Evolutionary conservation across 768 basidiomycete species (phyloP), one percentile per base, ranked within the genome.

Genomic region (Lentinula edodes): DNA sequence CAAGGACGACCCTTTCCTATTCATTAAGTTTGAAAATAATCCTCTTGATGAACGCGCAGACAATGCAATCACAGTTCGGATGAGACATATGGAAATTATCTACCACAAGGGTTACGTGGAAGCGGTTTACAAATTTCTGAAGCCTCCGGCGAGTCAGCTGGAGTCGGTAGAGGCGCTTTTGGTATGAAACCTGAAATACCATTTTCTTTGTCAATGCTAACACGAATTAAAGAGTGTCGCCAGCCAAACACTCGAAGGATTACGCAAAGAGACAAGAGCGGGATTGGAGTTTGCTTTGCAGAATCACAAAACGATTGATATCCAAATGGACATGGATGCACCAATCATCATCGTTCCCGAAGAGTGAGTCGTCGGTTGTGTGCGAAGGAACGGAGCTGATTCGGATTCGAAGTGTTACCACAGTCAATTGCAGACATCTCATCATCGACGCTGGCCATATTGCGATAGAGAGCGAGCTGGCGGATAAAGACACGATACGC

Each of bases 261-360:
- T 99, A 28, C 82, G 95, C 61, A 94, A 94, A 69, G 95, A 98
- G 70, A 98, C 97, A 6, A 78, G 97, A 58, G 92, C 93, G 0
- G 94, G 97, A 15, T 78, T 99, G 58, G 96, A 98, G 76, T 90
- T 90, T 74, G 96, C 96, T 0, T 74, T 99, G 52, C 88, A 95
- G 72, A 87, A 85, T 15, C 95, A 97, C 79, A 96, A 94, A 79
- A 98, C 97, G 1, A 79, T 98, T 48, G 95, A 98, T 71, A 79
- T 99, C n/a, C 91, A 93, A 65, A 85, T 99, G 76, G 95, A 99
- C 68, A 83, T 99, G 80, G 92, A 96, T 67, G 94, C 97, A 0
- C 97, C 97, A 5, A 86, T 99, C 66, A 97, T 99, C 70, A 93
- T 99, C 67, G 83, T 98, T 57, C 97, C 97, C 1, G 96, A 98